Conservation (phyloP, 2,329 filamentous ascomycete species). For the Rachicladosporium sp. region DNA sequence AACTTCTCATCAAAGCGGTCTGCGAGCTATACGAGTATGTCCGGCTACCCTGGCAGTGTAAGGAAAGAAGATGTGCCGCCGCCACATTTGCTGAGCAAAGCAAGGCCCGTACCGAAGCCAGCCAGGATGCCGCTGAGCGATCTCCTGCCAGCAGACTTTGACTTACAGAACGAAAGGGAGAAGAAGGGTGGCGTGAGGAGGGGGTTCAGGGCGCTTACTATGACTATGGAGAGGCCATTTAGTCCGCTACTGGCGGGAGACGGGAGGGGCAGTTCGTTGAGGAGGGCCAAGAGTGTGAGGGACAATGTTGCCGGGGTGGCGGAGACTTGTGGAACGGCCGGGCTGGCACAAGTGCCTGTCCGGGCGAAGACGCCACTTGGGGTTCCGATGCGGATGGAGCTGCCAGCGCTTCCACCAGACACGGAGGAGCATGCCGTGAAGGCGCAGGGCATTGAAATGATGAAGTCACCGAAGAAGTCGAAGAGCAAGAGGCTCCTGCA, state of each 20-base stretch:
- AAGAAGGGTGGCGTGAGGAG: constrained; percentile 13
- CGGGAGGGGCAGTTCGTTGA: constrained; percentile 10
- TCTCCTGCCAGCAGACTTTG: constrained; percentile 36
- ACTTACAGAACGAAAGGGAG: constrained; percentile 19
- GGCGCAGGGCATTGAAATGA: neutral
- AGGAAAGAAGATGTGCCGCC: constrained; percentile 19
- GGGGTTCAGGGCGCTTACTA: constrained; percentile 17
- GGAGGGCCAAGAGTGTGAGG: constrained; percentile 20
- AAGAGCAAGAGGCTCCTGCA: constrained; percentile 3
- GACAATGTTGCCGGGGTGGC: constrained; percentile 4
- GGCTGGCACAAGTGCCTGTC: neutral
- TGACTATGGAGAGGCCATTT: constrained; percentile 24
- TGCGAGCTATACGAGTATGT: constrained; percentile 40
- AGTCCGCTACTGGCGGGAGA: constrained; percentile 14
- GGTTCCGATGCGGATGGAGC: neutral
- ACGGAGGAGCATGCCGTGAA: too few species aligned
- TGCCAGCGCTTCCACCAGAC: neutral
- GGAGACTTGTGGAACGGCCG: constrained; percentile 1
- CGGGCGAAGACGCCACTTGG: neutral
- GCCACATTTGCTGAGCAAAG: too few species aligned
- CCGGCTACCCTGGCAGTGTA: constrained; percentile 6
- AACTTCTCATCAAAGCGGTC: constrained; percentile 68
- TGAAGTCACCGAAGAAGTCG: constrained; percentile 2
- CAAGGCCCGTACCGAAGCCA: neutral
- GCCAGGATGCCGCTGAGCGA: constrained; percentile 4